phyloP scores from a whole-genome alignment of 805 yeast species.

The Starmerella bacillaris region DNA sequence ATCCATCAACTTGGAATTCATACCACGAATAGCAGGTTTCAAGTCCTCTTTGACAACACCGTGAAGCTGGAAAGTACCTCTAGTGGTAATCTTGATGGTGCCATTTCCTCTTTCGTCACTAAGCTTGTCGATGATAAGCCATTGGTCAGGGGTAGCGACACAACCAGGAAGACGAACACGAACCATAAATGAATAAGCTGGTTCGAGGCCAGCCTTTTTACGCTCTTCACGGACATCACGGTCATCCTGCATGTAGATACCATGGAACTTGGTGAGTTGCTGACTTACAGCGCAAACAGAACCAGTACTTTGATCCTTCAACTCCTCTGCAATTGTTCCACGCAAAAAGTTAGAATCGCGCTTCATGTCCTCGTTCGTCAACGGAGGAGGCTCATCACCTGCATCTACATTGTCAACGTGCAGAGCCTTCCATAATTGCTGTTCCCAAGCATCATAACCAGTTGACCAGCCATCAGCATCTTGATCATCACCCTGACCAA shows the following conservation, averaged over 20 bases:
- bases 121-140: slow-evolving; percentile 69
- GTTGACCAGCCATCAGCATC: slow-evolving; percentile 91
- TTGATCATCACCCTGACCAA: slow-evolving; percentile 92
- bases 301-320: slow-evolving; percentile 67
- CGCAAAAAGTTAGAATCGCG: slow-evolving; percentile 68
- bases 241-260: slow-evolving; percentile 96
- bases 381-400: slow-evolving; percentile 77
- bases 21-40: slow-evolving; percentile 80
- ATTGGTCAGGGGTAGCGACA: slow-evolving; percentile 67
- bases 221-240: slow-evolving; percentile 89
- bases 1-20: slow-evolving; percentile 79
- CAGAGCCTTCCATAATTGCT: slow-evolving; percentile 65
- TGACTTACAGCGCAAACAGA: slow-evolving; percentile 81
- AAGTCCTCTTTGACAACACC: slow-evolving; percentile 82
- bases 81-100: slow-evolving; percentile 81
- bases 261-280: slow-evolving; percentile 92
- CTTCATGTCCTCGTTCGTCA: slow-evolving; percentile 93
- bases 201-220: slow-evolving; percentile 82
- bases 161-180: slow-evolving; percentile 94
- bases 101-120: slow-evolving; percentile 74
- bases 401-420: slow-evolving; percentile 72
- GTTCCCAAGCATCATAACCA: slow-evolving; percentile 80
- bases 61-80: slow-evolving; percentile 93
- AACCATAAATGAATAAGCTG: slow-evolving; percentile 93
- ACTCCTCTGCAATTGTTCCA: slow-evolving; percentile 82